A percentile compares a stretch with the other conserved stretches of the same genome.
These are phyloP conservation scores for Cyberlindnera mycetangii DNA, from an alignment of 805 yeast species.

Conservation along the genomic window DNA sequence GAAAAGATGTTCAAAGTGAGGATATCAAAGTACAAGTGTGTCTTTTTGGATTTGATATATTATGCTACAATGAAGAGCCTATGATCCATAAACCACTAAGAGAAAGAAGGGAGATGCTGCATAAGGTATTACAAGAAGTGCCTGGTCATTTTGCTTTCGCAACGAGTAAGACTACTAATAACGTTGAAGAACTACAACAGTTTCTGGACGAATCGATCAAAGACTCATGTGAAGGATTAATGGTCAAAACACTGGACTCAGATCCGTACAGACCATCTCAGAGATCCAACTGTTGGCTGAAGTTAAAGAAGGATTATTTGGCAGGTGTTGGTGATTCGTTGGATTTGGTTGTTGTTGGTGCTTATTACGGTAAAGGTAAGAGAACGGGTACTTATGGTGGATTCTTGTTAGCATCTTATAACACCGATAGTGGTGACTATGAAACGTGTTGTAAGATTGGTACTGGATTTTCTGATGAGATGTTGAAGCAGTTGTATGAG, in stretches of 20 bases:
- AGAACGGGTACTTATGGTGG: constrained; percentile 96
- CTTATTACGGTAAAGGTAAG: constrained; percentile 90
- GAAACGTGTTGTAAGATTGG: constrained; percentile 97
- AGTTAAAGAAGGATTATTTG: constrained; percentile 89
- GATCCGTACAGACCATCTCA: constrained; percentile 92
- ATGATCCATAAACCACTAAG: constrained; percentile 62
- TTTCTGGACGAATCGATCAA: constrained; percentile 88
- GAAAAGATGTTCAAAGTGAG: constrained; percentile 85
- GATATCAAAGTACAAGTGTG: constrained; percentile 91
- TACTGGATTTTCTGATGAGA: constrained; percentile 92
- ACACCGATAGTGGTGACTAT: constrained; percentile 85
- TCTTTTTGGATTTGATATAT: constrained; percentile 84
- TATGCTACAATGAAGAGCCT: constrained; percentile 72
- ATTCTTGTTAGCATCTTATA: constrained; percentile 84
- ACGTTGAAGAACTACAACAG: constrained; percentile 68
- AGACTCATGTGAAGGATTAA: constrained; percentile 91
- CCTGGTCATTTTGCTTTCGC: constrained; percentile 85
- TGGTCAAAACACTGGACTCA: constrained; percentile 89
- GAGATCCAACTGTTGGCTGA: constrained; percentile 93
- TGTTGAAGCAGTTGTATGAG: constrained; percentile 56
- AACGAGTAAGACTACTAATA: constrained; percentile 64
- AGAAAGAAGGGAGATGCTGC: constrained; percentile 65
- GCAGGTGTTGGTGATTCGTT: constrained; percentile 95
- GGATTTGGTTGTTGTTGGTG: constrained; percentile 92
- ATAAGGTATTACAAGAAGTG: constrained; percentile 52